A percentile compares a stretch with the other conserved stretches of the same genome.
Evolutionary conservation across 331 rosid genomes (phyloP).

Genomic region (Pyrus hybrid): DNA sequence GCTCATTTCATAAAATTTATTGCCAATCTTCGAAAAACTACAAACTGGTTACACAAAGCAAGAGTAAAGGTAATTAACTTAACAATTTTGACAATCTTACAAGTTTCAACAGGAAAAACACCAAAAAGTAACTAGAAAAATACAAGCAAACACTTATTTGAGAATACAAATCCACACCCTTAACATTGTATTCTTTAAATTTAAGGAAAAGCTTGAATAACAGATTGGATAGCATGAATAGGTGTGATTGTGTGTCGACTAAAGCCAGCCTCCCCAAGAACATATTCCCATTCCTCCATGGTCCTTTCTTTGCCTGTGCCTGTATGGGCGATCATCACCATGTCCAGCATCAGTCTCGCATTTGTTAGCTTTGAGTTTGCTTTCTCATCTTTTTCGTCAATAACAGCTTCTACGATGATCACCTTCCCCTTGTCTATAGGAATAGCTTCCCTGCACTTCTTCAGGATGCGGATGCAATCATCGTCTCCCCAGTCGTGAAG

Average conservation of each 20-base stretch:
- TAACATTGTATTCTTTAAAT: not conserved
- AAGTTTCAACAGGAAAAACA: too few species aligned
- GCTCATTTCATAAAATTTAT: too few species aligned
- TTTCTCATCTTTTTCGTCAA: conserved; percentile 14
- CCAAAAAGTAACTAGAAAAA: too few species aligned
- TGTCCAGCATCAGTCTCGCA: conserved; percentile 39
- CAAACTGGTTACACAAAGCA: too few species aligned
- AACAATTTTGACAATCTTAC: too few species aligned
- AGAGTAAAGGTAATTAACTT: too few species aligned
- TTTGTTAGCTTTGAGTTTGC: not conserved
- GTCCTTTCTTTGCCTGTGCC: conserved; percentile 49
- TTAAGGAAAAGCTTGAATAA: conserved; percentile 38
- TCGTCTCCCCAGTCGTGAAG: conserved; percentile 69
- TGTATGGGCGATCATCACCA: conserved; percentile 49
- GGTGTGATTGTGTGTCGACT: conserved; percentile 13
- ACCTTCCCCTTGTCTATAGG: conserved; percentile 50
- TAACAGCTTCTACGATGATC: conserved; percentile 46
- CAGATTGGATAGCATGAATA: conserved; percentile 29
- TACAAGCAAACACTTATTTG: too few species aligned
- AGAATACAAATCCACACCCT: not conserved
- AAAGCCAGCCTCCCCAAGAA: conserved; percentile 49
- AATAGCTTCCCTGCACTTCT: conserved; percentile 49
- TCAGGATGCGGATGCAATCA: conserved; percentile 56
- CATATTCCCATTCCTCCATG: conserved; percentile 39
- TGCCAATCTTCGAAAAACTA: too few species aligned